Evolutionary conservation across 495 filamentous ascomycete genomes (phyloP).

Genomic region (Penicillium bovifimosum): DNA sequence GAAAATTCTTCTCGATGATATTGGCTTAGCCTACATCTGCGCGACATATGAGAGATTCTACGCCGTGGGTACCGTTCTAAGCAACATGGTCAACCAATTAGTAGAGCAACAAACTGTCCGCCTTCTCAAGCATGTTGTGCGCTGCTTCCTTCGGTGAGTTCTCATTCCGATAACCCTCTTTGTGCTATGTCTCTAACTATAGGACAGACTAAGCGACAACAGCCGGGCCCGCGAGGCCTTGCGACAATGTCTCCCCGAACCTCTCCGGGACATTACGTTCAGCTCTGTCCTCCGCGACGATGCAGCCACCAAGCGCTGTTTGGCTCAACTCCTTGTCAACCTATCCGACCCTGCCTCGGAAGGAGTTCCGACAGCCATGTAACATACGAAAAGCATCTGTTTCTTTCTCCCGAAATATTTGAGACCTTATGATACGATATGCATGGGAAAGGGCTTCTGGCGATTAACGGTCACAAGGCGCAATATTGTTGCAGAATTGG

Average conservation of each 20-base stretch:
- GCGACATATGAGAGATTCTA: slow-evolving; percentile 99
- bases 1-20: slow-evolving; percentile 96
- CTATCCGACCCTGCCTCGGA: slow-evolving; percentile 89
- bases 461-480: slow-evolving; percentile 46
- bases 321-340: slow-evolving; percentile 94
- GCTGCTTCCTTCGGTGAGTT: slow-evolving; percentile 87
- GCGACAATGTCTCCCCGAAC: slow-evolving; percentile 93
- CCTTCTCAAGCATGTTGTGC: slow-evolving; percentile 94
- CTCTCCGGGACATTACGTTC: slow-evolving; percentile 94
- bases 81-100: slow-evolving; percentile 96
- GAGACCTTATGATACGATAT: slow-evolving; percentile 44
- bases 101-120: slow-evolving; percentile 97
- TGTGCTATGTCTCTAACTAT: slow-evolving; percentile 12
- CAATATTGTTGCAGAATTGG: slow-evolving; percentile 26
- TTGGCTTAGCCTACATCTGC: slow-evolving; percentile 97
- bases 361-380: slow-evolving; percentile 44
- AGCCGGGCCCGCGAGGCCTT: slow-evolving; percentile 92
- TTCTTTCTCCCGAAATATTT: slow-evolving; percentile 38
- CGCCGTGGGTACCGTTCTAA: slow-evolving; percentile 93
- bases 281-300: slow-evolving; percentile 94
- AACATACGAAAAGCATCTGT: slow-evolving; percentile 37
- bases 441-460: slow-evolving; percentile 47
- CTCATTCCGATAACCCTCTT: neutral
- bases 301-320: slow-evolving; percentile 94
- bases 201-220: slow-evolving; percentile 81